These are phyloP conservation scores for Lasiodiplodia gonubiensis DNA, from an alignment of 2,329 filamentous ascomycete genomes.

Conservation along the genomic window DNA sequence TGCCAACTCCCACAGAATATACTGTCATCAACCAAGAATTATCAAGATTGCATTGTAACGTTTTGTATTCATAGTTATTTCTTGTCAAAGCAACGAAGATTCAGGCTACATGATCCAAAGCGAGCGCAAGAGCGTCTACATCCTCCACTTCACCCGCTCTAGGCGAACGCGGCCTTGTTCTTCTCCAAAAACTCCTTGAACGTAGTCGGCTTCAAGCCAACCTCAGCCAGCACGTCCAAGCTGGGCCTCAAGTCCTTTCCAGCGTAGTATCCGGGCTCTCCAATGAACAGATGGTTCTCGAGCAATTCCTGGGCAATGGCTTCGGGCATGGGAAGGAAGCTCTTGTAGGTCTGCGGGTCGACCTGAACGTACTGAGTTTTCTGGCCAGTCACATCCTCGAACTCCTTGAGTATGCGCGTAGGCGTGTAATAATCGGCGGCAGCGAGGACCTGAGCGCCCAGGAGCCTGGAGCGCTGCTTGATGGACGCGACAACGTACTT, in stretches of 20 bases:
- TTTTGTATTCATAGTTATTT: background rate
- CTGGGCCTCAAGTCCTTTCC: constrained; percentile 51
- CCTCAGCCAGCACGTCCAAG: constrained; percentile 40
- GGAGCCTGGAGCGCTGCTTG: constrained; percentile 40
- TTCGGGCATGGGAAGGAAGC: constrained; percentile 41
- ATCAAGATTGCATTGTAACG: background rate
- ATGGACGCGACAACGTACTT: constrained; percentile 38
- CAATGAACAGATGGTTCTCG: constrained; percentile 60
- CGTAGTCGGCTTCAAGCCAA: constrained; percentile 43
- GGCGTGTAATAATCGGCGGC: constrained; percentile 44
- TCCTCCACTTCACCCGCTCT: background rate
- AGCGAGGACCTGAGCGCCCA: constrained; percentile 53
- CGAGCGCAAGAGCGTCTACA: background rate
- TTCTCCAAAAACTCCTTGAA: constrained; percentile 49
- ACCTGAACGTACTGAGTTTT: constrained; percentile 44
- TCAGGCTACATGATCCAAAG: background rate
- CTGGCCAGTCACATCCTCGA: constrained; percentile 46
- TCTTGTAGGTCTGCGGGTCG: constrained; percentile 51
- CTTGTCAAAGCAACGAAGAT: background rate
- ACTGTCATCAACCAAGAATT: background rate
- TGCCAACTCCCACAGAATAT: background rate
- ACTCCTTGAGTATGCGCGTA: constrained; percentile 39
- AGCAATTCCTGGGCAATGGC: constrained; percentile 56
- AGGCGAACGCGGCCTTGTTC: background rate
- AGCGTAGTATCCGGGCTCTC: constrained; percentile 60